Evolutionary conservation across 495 filamentous ascomycete species (phyloP).

Genomic region (Penicillium mononematosum): DNA sequence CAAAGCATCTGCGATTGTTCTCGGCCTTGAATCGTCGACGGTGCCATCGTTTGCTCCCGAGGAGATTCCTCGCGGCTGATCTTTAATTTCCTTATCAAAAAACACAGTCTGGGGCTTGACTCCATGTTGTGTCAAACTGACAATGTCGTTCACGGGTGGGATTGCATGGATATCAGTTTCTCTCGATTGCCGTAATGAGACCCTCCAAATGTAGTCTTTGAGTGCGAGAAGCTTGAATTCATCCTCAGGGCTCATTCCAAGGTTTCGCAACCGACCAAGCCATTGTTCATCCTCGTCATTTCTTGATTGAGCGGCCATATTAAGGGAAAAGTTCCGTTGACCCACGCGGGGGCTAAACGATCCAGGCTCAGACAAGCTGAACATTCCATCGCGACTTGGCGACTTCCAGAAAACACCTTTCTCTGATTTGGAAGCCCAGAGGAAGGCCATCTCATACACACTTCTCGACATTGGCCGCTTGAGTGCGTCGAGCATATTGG

Average conservation of each 20-base stretch:
- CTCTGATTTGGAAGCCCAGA: slow-evolving; percentile 81
- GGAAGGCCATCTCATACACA: slow-evolving; percentile 79
- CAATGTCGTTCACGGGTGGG: slow-evolving; percentile 63
- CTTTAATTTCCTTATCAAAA: slow-evolving; percentile 70
- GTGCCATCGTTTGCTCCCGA: slow-evolving; percentile 25
- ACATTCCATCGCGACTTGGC: slow-evolving; percentile 61
- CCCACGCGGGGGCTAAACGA: slow-evolving; percentile 25
- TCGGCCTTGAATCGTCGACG: slow-evolving; percentile 48
- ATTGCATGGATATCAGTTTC: slow-evolving; percentile 32
- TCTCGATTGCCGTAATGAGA: slow-evolving; percentile 67
- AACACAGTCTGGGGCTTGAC: slow-evolving; percentile 85
- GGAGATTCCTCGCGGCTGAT: slow-evolving; percentile 43
- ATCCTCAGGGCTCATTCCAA: slow-evolving; percentile 80
- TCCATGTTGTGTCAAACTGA: slow-evolving; percentile 65
- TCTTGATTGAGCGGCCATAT: slow-evolving; percentile 48
- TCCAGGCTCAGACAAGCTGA: slow-evolving; percentile 54
- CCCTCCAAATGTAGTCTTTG: slow-evolving; percentile 87
- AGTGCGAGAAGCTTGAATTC: slow-evolving; percentile 87
- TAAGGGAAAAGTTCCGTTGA: slow-evolving; percentile 26
- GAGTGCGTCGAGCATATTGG: slow-evolving; percentile 73
- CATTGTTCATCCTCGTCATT: slow-evolving; percentile 98
- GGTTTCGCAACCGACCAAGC: slow-evolving; percentile 77
- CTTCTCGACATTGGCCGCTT: slow-evolving; percentile 77
- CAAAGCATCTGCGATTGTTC: slow-evolving; percentile 86
- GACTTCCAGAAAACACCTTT: slow-evolving; percentile 84